Base-by-base conservation (phyloP, 2,329 filamentous ascomycete species). In the Fusarium sp. region DNA sequence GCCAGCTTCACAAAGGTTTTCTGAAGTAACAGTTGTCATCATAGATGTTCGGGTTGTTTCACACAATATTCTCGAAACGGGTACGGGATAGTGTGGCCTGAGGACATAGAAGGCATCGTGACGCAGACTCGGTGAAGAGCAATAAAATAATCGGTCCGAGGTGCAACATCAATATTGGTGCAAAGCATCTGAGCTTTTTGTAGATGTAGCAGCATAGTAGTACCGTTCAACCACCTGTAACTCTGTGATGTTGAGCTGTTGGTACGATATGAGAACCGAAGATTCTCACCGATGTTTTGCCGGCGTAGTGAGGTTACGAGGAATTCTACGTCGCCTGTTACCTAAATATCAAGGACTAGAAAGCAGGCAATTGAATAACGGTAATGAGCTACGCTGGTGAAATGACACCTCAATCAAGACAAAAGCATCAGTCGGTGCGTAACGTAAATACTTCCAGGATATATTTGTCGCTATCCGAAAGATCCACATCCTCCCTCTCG, bases 111-210 rank as follows among this genome's bases (percentile, higher is more conserved):
- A 13, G 7, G n/a, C 12, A 30, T 50, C 42, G 47, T 50, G 47
- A 50, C 34, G 47, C 34, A 50, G 47, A 50, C 47, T 16, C 47
- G 12, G 47, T 50, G 16, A 50, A 40, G 34, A 38, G 7, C 12
- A 50, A 15, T 20, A 11, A 20, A 30, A 4, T 18, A 50, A 38
- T 40, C 47, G 47, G 47, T 34, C 47, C 47, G 47, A 40, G n/a
- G 47, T 50, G 33, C 15, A 40, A 50, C 34, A 12, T 4, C n/a
- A 15, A 38, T 16, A 38, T 4, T 8, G 6, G 28, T 30, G 34
- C 6, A 23, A 23, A 6, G 26, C 23, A 50, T 30, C 23, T 13
- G 16, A 8, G 6, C 1, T 13, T 4, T 11, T 13, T 15, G 8
- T 31, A 18, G 7, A 31, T 10, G n/a, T 31, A 31, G 0, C 6